Evolutionary conservation across 805 yeast genomes (phyloP), one percentile per base, ranked within the genome.

Genomic region (Lachancea cidri): DNA sequence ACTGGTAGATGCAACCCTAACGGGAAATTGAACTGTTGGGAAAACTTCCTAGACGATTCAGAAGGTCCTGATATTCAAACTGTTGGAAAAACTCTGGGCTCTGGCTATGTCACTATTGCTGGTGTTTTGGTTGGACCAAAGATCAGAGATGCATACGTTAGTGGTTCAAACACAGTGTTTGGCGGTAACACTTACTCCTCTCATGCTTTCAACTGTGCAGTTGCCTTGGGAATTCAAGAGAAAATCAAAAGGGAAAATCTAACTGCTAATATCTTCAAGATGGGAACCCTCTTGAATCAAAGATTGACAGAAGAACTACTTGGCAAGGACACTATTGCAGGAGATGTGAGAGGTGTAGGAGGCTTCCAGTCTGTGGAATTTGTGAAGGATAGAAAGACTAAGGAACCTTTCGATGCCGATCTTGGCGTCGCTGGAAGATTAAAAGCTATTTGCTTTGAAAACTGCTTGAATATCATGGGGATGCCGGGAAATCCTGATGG

Each of bases 301-400:
- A 59, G 55, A 47, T 57, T 75, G 36, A 57, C 60, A 43, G 59
- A 59, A 24, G 57, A 58, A 30, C 48, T 72, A 15, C 37, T 54
- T n/a, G 34, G 48, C 8, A 61, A 62, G 35, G 62, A 62, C 33
- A 60, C 60, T 38, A 64, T 70, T 38, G 77, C 69, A 17, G 84
- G 82, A 44, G 79, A 79, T 49, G 71, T 79, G 29, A 70, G 85
- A 60, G 85, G 85, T 41, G 64, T 75, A 43, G 84, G 83, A 46
- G 73, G 76, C 30, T 79, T 79, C 60, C 68, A 80, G 72, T 66
- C 77, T 4, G 52, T 79, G 35, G 84, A 79, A 57, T 65, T 76
- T 38, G 82, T 77, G 44, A 69, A 74, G 52, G 70, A 78, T 53
- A 72, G 67, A 47, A 57, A 52, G 14, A 71, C 81, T 15, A 77